Conservation (phyloP, 768 basidiomycete genomes). For the Trametes meyenii region DNA sequence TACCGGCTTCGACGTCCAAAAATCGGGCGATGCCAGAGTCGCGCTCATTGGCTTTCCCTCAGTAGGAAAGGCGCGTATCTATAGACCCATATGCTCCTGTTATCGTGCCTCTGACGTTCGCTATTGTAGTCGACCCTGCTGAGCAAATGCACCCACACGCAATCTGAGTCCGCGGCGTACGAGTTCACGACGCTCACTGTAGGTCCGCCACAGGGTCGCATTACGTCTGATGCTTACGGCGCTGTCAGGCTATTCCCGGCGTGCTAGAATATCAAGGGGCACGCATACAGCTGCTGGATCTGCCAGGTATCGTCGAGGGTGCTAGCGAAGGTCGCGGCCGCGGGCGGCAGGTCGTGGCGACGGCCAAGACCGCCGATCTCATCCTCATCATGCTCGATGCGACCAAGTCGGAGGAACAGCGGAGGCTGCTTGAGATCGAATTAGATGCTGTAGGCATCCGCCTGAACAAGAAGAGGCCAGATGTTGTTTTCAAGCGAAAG, state of each 20-base stretch:
- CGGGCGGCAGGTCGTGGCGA: conserved; percentile 95
- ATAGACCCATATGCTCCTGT: neutral
- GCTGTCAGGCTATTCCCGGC: conserved; percentile 85
- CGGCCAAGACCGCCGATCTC: conserved; percentile 60
- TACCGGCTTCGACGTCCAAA: conserved; percentile 87
- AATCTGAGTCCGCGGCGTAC: conserved; percentile 87
- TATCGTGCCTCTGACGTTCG: neutral
- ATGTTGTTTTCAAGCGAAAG: conserved; percentile 93
- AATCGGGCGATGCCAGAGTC: conserved; percentile 86
- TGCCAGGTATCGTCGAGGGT: conserved; percentile 95
- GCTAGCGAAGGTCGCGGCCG: conserved; percentile 90
- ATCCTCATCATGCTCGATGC: conserved; percentile 93
- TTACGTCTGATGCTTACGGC: neutral
- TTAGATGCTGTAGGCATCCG: conserved; percentile 97
- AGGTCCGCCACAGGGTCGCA: conserved; percentile 25
- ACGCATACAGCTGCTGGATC: conserved; percentile 90
- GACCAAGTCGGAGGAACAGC: conserved; percentile 92
- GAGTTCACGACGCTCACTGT: conserved; percentile 94
- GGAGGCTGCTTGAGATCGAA: conserved; percentile 85
- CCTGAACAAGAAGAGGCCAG: conserved; percentile 86
- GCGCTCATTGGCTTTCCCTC: conserved; percentile 96
- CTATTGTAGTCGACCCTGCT: conserved; percentile 78
- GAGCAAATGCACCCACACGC: conserved; percentile 89
- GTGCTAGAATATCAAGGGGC: conserved; percentile 96
- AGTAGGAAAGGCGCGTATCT: conserved; percentile 71